Percentiles rank a stretch among this genome's conserved stretches.
phyloP scores from a whole-genome alignment of 2,329 filamentous ascomycete species.

The Epichloe aotearoae region DNA sequence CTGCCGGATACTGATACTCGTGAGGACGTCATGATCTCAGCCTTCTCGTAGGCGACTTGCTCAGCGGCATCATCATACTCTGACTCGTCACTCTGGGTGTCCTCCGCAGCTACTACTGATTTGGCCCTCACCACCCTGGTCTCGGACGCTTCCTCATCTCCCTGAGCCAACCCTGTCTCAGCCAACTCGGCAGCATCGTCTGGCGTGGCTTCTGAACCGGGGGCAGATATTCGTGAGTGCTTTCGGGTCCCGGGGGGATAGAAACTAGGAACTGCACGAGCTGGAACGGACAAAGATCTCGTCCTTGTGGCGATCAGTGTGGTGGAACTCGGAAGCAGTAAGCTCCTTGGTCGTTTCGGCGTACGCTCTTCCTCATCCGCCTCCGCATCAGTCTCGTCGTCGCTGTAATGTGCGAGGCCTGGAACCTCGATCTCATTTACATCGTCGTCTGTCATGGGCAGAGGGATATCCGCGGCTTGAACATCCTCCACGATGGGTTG shows the following conservation, averaged over 20 bases:
- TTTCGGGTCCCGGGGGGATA: background rate
- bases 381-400: conserved; percentile 44
- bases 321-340: conserved; percentile 13
- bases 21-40: conserved; percentile 43
- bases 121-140: background rate
- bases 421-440: conserved; percentile 71
- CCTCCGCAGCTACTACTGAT: background rate
- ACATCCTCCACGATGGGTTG: conserved; percentile 14
- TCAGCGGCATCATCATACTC: conserved; percentile 30
- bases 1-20: conserved; percentile 41
- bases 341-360: conserved; percentile 33
- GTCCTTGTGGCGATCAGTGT: conserved; percentile 23
- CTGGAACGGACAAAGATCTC: conserved; percentile 38
- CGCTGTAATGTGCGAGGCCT: conserved; percentile 47
- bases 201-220: background rate
- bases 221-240: background rate
- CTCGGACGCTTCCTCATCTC: conserved; percentile 1
- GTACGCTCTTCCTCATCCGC: conserved; percentile 22
- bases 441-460: conserved; percentile 55
- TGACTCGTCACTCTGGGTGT: conserved; percentile 2
- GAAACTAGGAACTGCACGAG: conserved; percentile 14
- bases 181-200: background rate
- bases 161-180: background rate
- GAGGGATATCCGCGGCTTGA: conserved; percentile 38
- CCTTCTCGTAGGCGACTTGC: conserved; percentile 38